Evolutionary conservation across 139 green algal species (phyloP).

Genomic region (Coelastrella sp.): DNA sequence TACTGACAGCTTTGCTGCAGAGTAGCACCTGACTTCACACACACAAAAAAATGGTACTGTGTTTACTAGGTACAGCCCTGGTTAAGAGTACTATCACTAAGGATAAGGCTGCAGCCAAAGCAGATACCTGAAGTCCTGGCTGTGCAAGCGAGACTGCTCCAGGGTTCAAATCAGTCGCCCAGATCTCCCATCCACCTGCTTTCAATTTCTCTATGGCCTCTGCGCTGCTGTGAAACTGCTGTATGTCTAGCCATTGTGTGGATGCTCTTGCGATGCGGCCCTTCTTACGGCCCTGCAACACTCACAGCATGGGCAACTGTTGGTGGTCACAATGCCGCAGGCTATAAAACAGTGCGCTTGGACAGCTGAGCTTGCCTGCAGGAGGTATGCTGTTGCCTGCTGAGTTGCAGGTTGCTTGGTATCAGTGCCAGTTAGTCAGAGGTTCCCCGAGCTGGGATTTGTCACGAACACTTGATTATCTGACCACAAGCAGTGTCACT

Average conservation of each 20-base stretch:
- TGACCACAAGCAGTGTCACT: too few relatives aligned
- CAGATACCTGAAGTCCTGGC: background rate
- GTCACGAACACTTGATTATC: too few relatives aligned
- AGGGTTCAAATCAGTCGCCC: constrained; percentile 62
- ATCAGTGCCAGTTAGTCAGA: too few relatives aligned
- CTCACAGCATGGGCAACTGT: background rate
- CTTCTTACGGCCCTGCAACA: constrained; percentile 19
- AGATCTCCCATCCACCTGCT: constrained; percentile 52
- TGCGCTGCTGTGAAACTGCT: constrained; percentile 50
- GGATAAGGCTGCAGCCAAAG: background rate
- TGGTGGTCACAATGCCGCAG: background rate
- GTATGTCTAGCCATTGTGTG: constrained; percentile 51
- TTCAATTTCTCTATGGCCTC: constrained; percentile 52
- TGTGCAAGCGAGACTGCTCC: constrained; percentile 34
- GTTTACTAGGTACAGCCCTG: too few relatives aligned
- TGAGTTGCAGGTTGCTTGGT: too few relatives aligned
- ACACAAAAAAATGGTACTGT: too few relatives aligned
- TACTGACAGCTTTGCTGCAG: too few relatives aligned
- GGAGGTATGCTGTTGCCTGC: background rate
- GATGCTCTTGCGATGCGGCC: constrained; percentile 32
- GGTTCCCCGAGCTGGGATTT: too few relatives aligned
- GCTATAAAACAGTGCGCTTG: too few relatives aligned
- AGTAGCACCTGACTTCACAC: too few relatives aligned
- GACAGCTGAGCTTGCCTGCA: background rate
- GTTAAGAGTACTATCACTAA: too few relatives aligned